Percentiles rank a stretch among this genome's conserved stretches.
Conservation (phyloP, 2,329 filamentous ascomycete genomes). For the Hypomyces rosellus region DNA sequence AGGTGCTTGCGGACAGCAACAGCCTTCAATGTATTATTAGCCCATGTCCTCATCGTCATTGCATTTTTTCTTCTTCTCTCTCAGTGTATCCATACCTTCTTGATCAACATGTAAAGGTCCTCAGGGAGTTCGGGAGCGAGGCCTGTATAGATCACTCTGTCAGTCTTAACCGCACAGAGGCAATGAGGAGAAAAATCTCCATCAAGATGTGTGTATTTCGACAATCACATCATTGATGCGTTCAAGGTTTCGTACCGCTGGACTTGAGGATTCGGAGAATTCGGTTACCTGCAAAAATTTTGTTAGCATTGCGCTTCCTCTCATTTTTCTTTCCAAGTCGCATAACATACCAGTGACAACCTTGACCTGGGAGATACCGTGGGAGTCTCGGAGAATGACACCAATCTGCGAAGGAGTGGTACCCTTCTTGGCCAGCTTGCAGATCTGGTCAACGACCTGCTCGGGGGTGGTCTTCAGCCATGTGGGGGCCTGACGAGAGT, state of each 20-base stretch:
- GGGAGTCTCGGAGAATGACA: slow-evolving; percentile 95
- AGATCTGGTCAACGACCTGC: slow-evolving; percentile 98
- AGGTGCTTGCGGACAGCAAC: slow-evolving; percentile 99
- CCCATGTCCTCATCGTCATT: neutral
- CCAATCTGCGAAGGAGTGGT: slow-evolving; percentile 98
- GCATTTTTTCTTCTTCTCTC: neutral
- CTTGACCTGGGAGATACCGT: slow-evolving; percentile 98
- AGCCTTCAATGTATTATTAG: slow-evolving; percentile 48
- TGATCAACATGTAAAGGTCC: slow-evolving; percentile 99
- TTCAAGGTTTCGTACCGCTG: slow-evolving; percentile 67
- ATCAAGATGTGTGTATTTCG: slow-evolving; percentile 21
- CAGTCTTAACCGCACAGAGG: slow-evolving; percentile 91
- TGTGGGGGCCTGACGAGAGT: slow-evolving; percentile 84
- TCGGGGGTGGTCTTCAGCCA: slow-evolving; percentile 99
- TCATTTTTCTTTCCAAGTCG: neutral
- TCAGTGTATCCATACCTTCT: slow-evolving; percentile 68
- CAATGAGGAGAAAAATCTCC: slow-evolving; percentile 37
- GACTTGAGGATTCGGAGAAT: slow-evolving; percentile 99
- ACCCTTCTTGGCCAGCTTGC: slow-evolving; percentile 98
- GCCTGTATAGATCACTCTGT: slow-evolving; percentile 86
- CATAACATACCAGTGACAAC: slow-evolving; percentile 77
- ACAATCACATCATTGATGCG: slow-evolving; percentile 19
- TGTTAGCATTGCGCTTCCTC: slow-evolving; percentile 29
- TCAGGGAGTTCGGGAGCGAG: slow-evolving; percentile 98
- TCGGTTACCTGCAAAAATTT: slow-evolving; percentile 75